phyloP scores from a whole-genome alignment of 371 early-diverging fungal species.

The Capniomyces stellatus region DNA sequence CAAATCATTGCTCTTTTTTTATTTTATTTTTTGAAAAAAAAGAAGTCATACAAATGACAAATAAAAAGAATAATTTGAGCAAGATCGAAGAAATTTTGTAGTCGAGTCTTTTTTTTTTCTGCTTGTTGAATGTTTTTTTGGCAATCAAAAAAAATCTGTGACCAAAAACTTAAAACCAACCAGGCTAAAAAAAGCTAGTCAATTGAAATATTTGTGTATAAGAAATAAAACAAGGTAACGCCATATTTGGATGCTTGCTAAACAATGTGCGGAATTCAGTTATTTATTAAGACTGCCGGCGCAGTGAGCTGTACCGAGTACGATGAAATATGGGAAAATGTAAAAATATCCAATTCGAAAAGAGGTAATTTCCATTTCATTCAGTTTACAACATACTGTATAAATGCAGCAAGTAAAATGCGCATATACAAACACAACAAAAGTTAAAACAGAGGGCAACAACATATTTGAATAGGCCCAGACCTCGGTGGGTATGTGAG shows the following conservation, averaged over 20 bases:
- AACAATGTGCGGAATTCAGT: constrained; percentile 15
- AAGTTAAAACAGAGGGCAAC: not conserved
- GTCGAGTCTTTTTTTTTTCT: too few species aligned
- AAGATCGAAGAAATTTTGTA: too few species aligned
- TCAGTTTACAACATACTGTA: not conserved
- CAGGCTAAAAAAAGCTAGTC: too few species aligned
- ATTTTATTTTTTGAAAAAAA: not conserved
- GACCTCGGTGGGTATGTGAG: constrained; percentile 5
- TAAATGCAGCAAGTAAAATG: not conserved
- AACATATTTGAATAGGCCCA: constrained; percentile 7
- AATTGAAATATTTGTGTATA: too few species aligned
- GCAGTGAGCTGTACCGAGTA: not conserved
- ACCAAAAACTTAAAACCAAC: too few species aligned
- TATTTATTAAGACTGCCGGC: constrained; percentile 2
- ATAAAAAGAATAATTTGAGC: too few species aligned
- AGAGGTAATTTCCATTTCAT: constrained; percentile 6
- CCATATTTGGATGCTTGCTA: not conserved
- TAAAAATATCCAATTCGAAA: constrained; percentile 9
- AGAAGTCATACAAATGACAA: too few species aligned
- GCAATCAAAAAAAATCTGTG: too few species aligned
- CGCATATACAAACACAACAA: not conserved
- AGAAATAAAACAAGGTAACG: not conserved
- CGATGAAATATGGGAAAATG: not conserved
- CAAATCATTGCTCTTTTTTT: too few species aligned
- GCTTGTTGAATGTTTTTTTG: too few species aligned